phyloP scores from a whole-genome alignment of 371 early-diverging fungal species.

The Mortierella sp. region DNA sequence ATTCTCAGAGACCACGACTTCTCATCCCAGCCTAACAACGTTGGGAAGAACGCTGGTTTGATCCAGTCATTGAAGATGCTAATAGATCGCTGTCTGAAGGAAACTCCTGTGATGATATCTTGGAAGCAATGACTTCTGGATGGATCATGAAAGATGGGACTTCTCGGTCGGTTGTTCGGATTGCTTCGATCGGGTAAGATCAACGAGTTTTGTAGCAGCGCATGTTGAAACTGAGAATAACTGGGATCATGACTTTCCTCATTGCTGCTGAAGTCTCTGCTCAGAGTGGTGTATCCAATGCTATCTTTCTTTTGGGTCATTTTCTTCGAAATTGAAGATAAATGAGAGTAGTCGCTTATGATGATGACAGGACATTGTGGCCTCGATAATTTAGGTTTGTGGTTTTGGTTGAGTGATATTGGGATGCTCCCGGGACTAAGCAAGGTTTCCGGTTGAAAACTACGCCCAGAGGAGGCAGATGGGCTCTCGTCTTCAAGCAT shows the following conservation, averaged over 20 bases:
- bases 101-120: neutral
- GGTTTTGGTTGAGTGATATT: neutral
- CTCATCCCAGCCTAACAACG: constrained; percentile 61
- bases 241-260: neutral
- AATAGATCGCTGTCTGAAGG: constrained; percentile 1
- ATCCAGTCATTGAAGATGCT: constrained; percentile 26
- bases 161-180: constrained; percentile 20
- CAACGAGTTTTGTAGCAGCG: constrained; percentile 25
- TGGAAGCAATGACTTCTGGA: neutral
- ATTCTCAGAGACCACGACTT: constrained; percentile 68
- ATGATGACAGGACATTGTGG: neutral
- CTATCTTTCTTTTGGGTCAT: neutral
- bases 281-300: neutral
- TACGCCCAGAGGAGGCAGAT: too few relatives aligned
- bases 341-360: neutral
- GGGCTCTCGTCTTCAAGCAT: too few relatives aligned
- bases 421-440: too few relatives aligned
- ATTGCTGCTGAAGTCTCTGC: neutral
- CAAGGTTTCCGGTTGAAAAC: too few relatives aligned
- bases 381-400: neutral
- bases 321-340: neutral
- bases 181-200: constrained; percentile 48
- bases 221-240: neutral
- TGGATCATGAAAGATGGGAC: constrained; percentile 1
- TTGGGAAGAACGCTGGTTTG: constrained; percentile 65